Evolutionary conservation across 2,329 filamentous ascomycete species (phyloP), one percentile per base, ranked within the genome.

Genomic region (Trematosphaeria pertusa): DNA sequence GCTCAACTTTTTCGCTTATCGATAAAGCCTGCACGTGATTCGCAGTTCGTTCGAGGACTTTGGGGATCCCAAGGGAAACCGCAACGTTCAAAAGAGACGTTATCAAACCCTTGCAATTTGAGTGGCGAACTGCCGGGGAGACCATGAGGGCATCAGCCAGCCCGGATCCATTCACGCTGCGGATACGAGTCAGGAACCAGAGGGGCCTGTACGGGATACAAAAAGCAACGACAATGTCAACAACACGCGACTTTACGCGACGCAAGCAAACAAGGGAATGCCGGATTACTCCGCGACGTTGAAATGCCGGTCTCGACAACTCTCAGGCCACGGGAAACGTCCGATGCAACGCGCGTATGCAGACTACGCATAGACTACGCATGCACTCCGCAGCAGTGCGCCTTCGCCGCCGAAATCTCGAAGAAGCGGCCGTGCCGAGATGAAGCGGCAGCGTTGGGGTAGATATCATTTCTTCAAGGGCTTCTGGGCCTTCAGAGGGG

Each of bases 1-100:
- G n/a, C n/a, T n/a, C n/a, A n/a, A n/a, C n/a, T n/a, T n/a, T 3
- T 12, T 37, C 34, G 33, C 34, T 44, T 44, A 44, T 44, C 42
- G 42, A 44, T 44, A 44, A 26, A 2, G 32, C 8, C 32, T 26
- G 37, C 42, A 34, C 31, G 42, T 15, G 20, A 8, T 8, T 12
- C 12, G 24, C 8, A 28, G 24, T 8, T 28, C 24, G 24, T 8
- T 28, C 24, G 8, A 28, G 8, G 24, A 8, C 24, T 28, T 12
- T 12, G 12, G 8, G 24, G 24, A 28, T 28, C 24, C 8, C 8
- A 12, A 8, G 8, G 24, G 24, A 28, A 12, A 8, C 24, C 19
- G 8, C 20, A n/a, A 4, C 19, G 2, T 19, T 9, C 12, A 24
- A 18, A 4, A 14, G 12, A 30, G 4, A 11, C n/a, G n/a, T n/a